Base-by-base conservation (phyloP, 805 yeast genomes). In the Sugiyamaella chiloensis region DNA sequence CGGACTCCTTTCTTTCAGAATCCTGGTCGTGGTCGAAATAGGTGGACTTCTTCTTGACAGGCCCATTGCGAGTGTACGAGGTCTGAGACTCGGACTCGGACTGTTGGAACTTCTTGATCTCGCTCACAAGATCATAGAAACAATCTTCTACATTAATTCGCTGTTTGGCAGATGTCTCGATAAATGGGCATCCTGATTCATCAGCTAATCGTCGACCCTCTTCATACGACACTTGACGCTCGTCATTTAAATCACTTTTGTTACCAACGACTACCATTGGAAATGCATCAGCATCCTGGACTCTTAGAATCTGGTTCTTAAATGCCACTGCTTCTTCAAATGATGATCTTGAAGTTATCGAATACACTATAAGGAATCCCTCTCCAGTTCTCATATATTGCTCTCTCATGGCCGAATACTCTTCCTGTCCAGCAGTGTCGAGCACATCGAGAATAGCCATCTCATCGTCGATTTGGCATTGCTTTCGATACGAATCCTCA, bases 361-460 rank as follows among this genome's bases (percentile, higher is more conserved):
- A 79, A 64, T 89, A 90, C 11, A 89, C 97, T 44, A 90, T 71
- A 48, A 90, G 69, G 60, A 90, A 90, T 12, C 97, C 98, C 67
- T 90, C 96, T 37, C 97, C 97, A 1, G 96, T 87, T 52, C 95
- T 79, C 95, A 90, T 90, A 67, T 90, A 90, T 66, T 88, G 93
- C 64, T 91, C 98, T 59, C 90, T 72, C 88, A 85, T 82, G 16
- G 96, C 96, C 47, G 88, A 80, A 66, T 90, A 90, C 68, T 90
- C 97, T 67, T 91, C 98, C 73, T 90, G 97, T 35, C 99, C 99
- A 1, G 99, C 99, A 17, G 99, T 93, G 67, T 93, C 99, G 61
- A 93, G 77, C 35, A 93, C 89, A 66, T 93, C 99, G 53, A 85
- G 69, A 20, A 86, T 74, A 1, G 87, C 82, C 30, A 81, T 85